Percentiles rank a stretch among this genome's conserved stretches.
phyloP scores from a whole-genome alignment of 225 moss, liverwort and hornwort genomes.

The Neckera pumila region DNA sequence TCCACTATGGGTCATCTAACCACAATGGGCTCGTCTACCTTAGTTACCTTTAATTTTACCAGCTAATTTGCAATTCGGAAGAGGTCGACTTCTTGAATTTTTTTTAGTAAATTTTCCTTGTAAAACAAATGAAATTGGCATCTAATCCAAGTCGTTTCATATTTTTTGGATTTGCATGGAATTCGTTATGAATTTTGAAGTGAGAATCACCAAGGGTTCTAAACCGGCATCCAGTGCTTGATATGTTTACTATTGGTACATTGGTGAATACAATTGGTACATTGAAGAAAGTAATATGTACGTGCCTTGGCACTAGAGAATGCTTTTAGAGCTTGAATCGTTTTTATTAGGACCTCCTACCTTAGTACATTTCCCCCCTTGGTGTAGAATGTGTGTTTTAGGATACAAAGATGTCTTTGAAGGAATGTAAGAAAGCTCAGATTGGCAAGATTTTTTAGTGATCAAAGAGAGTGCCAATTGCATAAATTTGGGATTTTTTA shows the following conservation, averaged over 20 bases:
- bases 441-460: too few relatives aligned
- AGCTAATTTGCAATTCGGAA: neutral
- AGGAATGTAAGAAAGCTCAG: too few relatives aligned
- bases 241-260: neutral
- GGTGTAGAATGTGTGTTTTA: neutral
- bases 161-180: neutral
- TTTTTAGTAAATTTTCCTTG: neutral
- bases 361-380: neutral
- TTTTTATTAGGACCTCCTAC: neutral
- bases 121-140: neutral
- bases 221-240: too few relatives aligned
- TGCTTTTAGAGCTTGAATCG: neutral
- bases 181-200: too few relatives aligned
- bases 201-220: too few relatives aligned
- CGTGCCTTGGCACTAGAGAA: fast-evolving
- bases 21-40: too few relatives aligned
- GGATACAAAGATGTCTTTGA: too few relatives aligned
- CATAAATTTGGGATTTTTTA: too few relatives aligned
- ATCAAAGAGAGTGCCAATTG: too few relatives aligned
- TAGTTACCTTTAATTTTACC: too few relatives aligned
- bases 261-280: too few relatives aligned
- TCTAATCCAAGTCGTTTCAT: neutral
- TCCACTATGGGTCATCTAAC: too few relatives aligned
- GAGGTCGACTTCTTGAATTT: neutral
- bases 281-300: neutral